Base-by-base conservation (phyloP, 2,329 filamentous ascomycete genomes). In the Beauveria sp. region DNA sequence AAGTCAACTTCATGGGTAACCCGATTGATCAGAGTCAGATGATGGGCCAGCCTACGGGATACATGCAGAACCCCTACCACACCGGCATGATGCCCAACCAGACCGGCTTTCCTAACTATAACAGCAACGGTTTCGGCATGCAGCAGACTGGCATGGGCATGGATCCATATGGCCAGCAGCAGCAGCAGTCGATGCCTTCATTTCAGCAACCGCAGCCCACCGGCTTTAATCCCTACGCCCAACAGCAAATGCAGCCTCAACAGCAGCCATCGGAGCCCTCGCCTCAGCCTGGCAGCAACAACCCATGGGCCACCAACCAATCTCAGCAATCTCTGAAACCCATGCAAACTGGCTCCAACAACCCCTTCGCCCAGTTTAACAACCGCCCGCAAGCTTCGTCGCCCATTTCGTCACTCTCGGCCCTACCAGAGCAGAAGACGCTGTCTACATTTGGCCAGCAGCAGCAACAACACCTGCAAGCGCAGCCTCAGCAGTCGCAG, bases 1-100 rank as follows among this genome's bases (percentile, higher is more conserved):
- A 91, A 14, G 94, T 99, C 20, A 94, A 99, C 75, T 97, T 96
- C 85, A 94, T 96, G 68, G 94, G 93, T 62, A 99, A 99, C 73
- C 91, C 92, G 14, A 88, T 97, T 69, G 90, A 93, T 62, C 87
- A 86, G 69, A 85, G 77, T 67, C 88, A 90, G 72, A 82, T 88
- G 66, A 87, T 92, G 72, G 82, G 84, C 50, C 92, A 96, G 72
- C 88, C 85, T 3, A 96, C 91, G 1, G 91, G 91, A n/a, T 89
- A 79, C 66, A 77, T 84, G 73, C 71, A 74, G 59, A 82, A 82
- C 65, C 77, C 80, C 30, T 86, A 84, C 65, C 72, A 74, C 61
- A 81, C 82, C 16, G 82, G 80, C 26, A 84, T 78, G 66, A 74
- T 73, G 62, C 73, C 67, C 87, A 91, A 61, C 26, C 59, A 61